Evolutionary conservation across 176 grass and related monocot genomes (phyloP), one percentile per base, ranked within the genome.

Genomic region (Bolboschoenus planiculmis): DNA sequence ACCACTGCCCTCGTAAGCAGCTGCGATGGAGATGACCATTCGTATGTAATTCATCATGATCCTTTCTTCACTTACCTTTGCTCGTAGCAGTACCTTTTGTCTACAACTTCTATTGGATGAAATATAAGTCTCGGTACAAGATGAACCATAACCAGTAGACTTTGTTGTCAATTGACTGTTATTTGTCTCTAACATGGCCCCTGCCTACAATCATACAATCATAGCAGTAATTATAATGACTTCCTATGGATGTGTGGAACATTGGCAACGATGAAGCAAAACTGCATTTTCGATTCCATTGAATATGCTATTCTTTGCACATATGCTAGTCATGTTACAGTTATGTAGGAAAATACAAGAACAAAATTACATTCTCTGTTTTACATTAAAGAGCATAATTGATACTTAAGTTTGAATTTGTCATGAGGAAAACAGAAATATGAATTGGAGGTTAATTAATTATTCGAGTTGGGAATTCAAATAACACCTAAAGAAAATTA

Each of bases 41-140:
- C 81, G 61, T 71, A 80, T 88, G 40, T 84, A 88, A 44, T 78
- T 88, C 9, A 58, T 51, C 20, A 78, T 84, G 62, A 88, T 84
- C 50, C 86, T 88, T 56, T 84, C 59, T 79, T 68, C 70, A 84
- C 81, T 79, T 44, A 66, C 86, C 44, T 75, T 84, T 27, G 86
- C 86, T 56, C 82, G 80, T 31, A 88, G 58, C 61, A 62, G 79
- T 18, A 54, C 62, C 60, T 72, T 88, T 9, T 84, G 81, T 70
- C 73, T 88, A 67, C n/a, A 42, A 42, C 51, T 84, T 67, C 60
- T 72, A 26, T 37, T 84, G 21, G 33, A 29, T 2, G 46, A 62
- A 40, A 10, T 54, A 35, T 10, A 60, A 47, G 37, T 36, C 10
- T 39, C 9, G 18, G 37, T 21, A 70, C 37, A 40, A 42, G 20